Conservation (phyloP, 2,329 filamentous ascomycete species). For the Claviceps citrina region DNA sequence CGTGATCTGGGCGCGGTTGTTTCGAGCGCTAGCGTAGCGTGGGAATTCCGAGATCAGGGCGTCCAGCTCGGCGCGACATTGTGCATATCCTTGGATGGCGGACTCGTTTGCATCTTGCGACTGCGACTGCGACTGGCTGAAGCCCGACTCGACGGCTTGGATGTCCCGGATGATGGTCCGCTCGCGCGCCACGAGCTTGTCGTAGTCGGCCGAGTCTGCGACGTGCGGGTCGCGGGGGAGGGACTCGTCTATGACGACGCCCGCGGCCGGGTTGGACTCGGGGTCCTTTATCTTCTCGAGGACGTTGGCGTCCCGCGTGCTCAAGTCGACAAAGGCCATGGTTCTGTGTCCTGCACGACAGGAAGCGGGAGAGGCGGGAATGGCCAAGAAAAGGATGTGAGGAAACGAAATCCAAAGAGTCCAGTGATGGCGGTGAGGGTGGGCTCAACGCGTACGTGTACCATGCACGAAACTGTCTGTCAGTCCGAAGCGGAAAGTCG, state of each 20-base stretch:
- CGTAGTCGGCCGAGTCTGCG: conserved; percentile 34
- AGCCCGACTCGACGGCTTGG: conserved; percentile 38
- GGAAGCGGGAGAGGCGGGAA: no score
- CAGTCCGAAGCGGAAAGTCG: no score
- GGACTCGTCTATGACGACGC: conserved; percentile 37
- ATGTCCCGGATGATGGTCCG: conserved; percentile 37
- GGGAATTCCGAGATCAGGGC: conserved; percentile 42
- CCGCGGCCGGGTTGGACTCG: conserved; percentile 41
- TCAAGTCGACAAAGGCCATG: conserved; percentile 35
- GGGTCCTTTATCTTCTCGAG: conserved; percentile 54
- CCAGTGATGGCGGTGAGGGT: no score
- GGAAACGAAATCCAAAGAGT: no score
- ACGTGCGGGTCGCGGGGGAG: conserved; percentile 43
- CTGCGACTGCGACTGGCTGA: conserved; percentile 27
- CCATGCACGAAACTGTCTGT: no score
- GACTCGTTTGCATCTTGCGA: conserved; percentile 20
- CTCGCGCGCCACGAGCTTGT: conserved; percentile 34
- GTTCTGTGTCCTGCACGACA: no score
- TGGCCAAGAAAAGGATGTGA: no score
- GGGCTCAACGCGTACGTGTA: no score
- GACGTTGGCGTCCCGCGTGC: conserved; percentile 43
- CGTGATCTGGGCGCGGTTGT: conserved; percentile 58
- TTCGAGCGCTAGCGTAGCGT: conserved; percentile 54
- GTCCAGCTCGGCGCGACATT: conserved; percentile 34
- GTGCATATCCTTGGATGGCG: conserved; percentile 29